Percentiles rank a stretch among this genome's conserved stretches.
Evolutionary conservation across 306 rosid genomes (phyloP).

Genomic region (Ormosia semicastrata): DNA sequence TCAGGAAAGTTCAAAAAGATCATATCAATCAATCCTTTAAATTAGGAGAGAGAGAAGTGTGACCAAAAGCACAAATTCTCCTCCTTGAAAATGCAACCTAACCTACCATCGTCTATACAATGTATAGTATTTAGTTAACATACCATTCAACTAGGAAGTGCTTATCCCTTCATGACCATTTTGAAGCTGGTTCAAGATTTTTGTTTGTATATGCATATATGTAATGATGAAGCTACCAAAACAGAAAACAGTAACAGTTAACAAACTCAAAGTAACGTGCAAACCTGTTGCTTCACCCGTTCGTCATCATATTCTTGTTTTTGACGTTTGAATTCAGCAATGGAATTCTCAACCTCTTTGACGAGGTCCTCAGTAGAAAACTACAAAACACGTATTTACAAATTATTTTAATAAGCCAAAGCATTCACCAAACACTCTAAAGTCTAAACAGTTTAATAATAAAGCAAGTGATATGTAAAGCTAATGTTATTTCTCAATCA

Average conservation of each 20-base stretch:
- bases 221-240: background rate
- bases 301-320: conserved; percentile 86
- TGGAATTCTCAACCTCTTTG: conserved; percentile 91
- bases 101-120: background rate
- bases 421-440: background rate
- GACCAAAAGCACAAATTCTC: background rate
- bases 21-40: background rate
- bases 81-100: conserved; percentile 20
- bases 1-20: conserved; percentile 21
- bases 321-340: conserved; percentile 76
- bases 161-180: background rate
- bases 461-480: conserved; percentile 20
- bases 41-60: background rate
- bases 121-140: background rate
- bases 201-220: conserved; percentile 6
- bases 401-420: conserved; percentile 9
- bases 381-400: conserved; percentile 39
- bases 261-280: conserved; percentile 29
- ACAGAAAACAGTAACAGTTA: background rate
- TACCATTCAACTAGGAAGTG: background rate
- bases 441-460: background rate
- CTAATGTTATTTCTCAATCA: conserved; percentile 6
- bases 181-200: conserved; percentile 17
- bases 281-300: conserved; percentile 81
- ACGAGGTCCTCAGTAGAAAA: conserved; percentile 74